Percentiles rank a stretch among this genome's conserved stretches.
These are phyloP conservation scores for Bothriochloa decipiens DNA, from an alignment of 176 grass and related monocot species.

Conservation along the genomic window DNA sequence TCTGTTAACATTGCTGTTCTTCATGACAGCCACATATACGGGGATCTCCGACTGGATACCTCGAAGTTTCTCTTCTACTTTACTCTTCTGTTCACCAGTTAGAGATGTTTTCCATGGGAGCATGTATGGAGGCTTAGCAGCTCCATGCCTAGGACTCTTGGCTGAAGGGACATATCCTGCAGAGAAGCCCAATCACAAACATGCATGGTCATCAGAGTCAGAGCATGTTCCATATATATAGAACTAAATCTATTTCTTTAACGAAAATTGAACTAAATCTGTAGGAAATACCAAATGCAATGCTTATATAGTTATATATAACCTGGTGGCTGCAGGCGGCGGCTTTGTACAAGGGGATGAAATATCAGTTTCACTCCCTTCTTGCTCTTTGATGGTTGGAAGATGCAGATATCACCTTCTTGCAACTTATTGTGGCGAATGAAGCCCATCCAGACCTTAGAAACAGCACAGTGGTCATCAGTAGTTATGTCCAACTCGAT, in stretches of 20 bases:
- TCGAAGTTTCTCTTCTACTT: neutral
- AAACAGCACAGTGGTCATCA: neutral
- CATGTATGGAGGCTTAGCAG: constrained; percentile 1
- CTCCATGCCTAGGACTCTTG: constrained; percentile 9
- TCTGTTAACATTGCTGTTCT: neutral
- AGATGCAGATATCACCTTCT: constrained; percentile 42
- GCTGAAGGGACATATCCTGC: constrained; percentile 23
- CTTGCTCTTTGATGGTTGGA: constrained; percentile 31
- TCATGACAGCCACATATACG: constrained; percentile 14
- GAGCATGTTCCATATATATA: neutral
- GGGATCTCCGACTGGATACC: constrained; percentile 30
- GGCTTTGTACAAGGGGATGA: constrained; percentile 20
- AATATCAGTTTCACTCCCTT: constrained; percentile 8
- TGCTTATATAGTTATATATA: neutral
- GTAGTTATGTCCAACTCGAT: constrained; percentile 9
- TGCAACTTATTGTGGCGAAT: constrained; percentile 17
- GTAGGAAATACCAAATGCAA: neutral
- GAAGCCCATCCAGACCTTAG: constrained; percentile 42
- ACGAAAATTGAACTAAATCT: neutral
- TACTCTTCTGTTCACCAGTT: neutral
- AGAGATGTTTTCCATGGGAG: neutral
- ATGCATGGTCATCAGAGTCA: neutral
- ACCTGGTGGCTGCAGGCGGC: neutral
- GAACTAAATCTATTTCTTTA: no score
- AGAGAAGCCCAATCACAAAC: constrained; percentile 15